phyloP scores from a whole-genome alignment of 371 early-diverging fungal genomes.

The Coemansia sp. region DNA sequence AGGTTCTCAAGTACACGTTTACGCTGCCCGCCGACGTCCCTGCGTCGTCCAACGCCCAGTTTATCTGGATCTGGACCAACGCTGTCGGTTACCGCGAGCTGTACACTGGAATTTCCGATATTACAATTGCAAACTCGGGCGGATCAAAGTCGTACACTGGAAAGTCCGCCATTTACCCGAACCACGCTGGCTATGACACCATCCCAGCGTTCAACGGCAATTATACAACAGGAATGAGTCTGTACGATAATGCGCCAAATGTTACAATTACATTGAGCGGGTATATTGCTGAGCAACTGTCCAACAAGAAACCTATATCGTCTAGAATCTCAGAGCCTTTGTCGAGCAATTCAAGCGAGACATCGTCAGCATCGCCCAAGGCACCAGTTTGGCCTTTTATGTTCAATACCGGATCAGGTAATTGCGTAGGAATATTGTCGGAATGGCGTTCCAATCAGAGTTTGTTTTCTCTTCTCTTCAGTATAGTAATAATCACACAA shows the following conservation, averaged over 20 bases:
- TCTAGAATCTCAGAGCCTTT: neutral
- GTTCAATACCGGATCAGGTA: too few species aligned
- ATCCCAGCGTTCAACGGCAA: constrained; percentile 10
- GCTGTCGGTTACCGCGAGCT: constrained; percentile 63
- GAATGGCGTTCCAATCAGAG: too few species aligned
- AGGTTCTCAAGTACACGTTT: constrained; percentile 50
- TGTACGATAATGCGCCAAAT: constrained; percentile 6
- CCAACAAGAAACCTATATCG: too few species aligned
- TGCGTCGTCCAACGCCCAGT: constrained; percentile 50
- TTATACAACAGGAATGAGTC: constrained; percentile 9
- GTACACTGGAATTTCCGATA: constrained; percentile 68
- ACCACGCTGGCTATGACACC: constrained; percentile 2
- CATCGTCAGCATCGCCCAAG: neutral
- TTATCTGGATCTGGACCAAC: constrained; percentile 73
- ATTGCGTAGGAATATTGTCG: too few species aligned
- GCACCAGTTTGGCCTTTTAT: neutral
- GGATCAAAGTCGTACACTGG: constrained; percentile 28
- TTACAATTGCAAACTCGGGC: constrained; percentile 52
- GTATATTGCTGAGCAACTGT: neutral
- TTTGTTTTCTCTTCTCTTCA: too few species aligned
- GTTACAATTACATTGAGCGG: constrained; percentile 22
- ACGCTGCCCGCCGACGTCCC: constrained; percentile 61
- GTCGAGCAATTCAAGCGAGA: neutral
- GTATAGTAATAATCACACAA: too few species aligned
- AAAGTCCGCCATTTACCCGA: neutral